Conservation (phyloP, 2,329 filamentous ascomycete genomes). For the Xylaria sp. region DNA sequence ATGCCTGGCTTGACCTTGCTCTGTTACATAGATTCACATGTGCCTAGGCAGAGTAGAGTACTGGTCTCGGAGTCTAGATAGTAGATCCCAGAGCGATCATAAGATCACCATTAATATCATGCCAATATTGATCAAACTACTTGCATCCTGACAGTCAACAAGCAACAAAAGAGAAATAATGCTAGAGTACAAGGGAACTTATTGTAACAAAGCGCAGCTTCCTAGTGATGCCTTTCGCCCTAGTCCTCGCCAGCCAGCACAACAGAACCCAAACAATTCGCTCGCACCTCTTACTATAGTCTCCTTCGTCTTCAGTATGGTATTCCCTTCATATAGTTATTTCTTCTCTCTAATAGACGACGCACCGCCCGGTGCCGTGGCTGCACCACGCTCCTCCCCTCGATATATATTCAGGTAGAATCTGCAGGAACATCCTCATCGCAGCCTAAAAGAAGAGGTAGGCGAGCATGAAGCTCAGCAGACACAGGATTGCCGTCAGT, state of each 20-base stretch:
- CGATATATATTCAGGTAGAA: too few relatives aligned
- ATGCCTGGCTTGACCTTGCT: too few relatives aligned
- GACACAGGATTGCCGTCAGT: conserved; percentile 79
- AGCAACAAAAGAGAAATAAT: conserved; percentile 30
- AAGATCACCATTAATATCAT: conserved; percentile 10
- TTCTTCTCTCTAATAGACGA: conserved; percentile 4
- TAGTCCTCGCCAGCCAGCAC: conserved; percentile 6
- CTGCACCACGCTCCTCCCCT: neutral
- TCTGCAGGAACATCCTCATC: conserved; percentile 15
- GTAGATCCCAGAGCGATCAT: neutral
- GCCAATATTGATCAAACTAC: conserved; percentile 26
- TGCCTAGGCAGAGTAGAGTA: too few relatives aligned
- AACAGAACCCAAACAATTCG: neutral
- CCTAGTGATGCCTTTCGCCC: conserved; percentile 16
- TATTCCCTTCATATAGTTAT: neutral
- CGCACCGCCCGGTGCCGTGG: neutral
- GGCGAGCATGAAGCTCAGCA: conserved; percentile 89
- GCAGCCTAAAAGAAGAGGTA: conserved; percentile 86
- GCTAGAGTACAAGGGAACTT: conserved; percentile 27
- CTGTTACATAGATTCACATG: too few relatives aligned
- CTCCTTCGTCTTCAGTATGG: conserved; percentile 1
- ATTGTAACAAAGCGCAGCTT: conserved; percentile 13
- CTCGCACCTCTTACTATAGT: conserved; percentile 12
- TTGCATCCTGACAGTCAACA: conserved; percentile 9
- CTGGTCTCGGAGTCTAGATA: too few relatives aligned